Base-by-base conservation (phyloP, 1,139 yeast genomes). In the Blastobotrys capitulatus region DNA sequence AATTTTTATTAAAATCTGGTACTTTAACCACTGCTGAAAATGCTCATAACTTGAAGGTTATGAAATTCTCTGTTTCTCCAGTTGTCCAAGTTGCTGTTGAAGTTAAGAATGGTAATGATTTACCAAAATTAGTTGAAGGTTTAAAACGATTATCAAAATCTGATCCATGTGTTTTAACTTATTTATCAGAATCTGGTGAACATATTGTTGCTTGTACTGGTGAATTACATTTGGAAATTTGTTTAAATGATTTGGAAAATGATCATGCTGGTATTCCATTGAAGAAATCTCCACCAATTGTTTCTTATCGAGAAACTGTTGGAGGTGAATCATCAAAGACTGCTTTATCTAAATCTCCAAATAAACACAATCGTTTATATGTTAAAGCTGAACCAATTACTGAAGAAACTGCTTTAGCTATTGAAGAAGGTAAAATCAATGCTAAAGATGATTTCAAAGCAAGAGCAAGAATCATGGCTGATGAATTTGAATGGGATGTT, bases 361-460 rank as follows among this genome's bases (percentile, higher is more conserved):
- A 92, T 94, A 92, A 92, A 89, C 98, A 92, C 80, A 92, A 92
- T 96, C 92, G 98, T 86, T 83, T 92, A 73, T 92, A 88, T 84
- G 84, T 90, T 73, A 88, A 86, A 80, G 97, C 97, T 75, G 82
- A 86, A 76, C 97, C 98, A 73, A 74, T 92, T 64, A 86, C 82
- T 64, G 97, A 92, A 79, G 97, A 92, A 79, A 84, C 84, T 65
- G 76, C 95, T 62, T 73, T 76, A 62, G 98, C 96, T 70, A 92
- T 92, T 72, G 98, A 92, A 82, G 65, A 72, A 60, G 97, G 97
- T 79, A 81, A 79, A 74, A 80, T 92, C 72, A 80, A 80, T 78
- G 88, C 97, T 73, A 86, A 94, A 79, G 98, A 90, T 69, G 98
- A 92, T 81, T 82, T 92, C 89, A 92, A 92, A 84, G 86, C 87